Evolutionary conservation across 73 alveolate genomes (phyloP), one percentile per base, ranked within the genome.

Genomic region (Diophrys appendiculata): DNA sequence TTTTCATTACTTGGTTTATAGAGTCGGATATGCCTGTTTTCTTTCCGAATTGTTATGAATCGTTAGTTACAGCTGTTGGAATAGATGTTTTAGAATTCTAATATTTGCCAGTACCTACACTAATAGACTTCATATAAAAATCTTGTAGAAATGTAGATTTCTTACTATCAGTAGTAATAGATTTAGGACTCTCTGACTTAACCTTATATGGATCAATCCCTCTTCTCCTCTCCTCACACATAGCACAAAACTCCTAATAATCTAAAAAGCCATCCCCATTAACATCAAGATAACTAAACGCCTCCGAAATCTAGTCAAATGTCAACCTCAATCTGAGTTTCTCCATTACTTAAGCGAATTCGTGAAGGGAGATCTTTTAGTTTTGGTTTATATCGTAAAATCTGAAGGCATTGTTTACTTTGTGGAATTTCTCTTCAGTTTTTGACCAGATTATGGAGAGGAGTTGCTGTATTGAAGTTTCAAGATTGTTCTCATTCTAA

Each of bases 171-270:
- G n/a, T n/a, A n/a, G n/a, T n/a, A n/a, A n/a, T n/a, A n/a, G n/a
- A n/a, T n/a, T n/a, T n/a, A n/a, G n/a, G n/a, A n/a, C n/a, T n/a
- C n/a, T n/a, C n/a, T n/a, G n/a, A n/a, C n/a, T n/a, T n/a, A n/a
- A n/a, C n/a, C n/a, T n/a, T n/a, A n/a, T n/a, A n/a, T n/a, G 78
- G 78, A 70, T 70, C 78, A 31, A 70, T 67, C 18, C 33, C 34
- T 33, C 78, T 70, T 3, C 72, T 14, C 33, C 67, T 3, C 67
- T 74, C 83, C 23, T 74, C 83, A 54, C 83, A 74, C 5, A 74
- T 23, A 23, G 43, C 70, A 26, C 83, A 74, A 32, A 53, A 74
- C 65, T 74, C 83, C 23, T 74, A 27, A 31, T 74, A 74, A n/a
- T 54, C 43, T 25, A 74, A n/a, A 18, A 54, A 23, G n/a, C 83